phyloP scores from a whole-genome alignment of 2,329 filamentous ascomycete genomes.

The Cryphonectria nitschkei region DNA sequence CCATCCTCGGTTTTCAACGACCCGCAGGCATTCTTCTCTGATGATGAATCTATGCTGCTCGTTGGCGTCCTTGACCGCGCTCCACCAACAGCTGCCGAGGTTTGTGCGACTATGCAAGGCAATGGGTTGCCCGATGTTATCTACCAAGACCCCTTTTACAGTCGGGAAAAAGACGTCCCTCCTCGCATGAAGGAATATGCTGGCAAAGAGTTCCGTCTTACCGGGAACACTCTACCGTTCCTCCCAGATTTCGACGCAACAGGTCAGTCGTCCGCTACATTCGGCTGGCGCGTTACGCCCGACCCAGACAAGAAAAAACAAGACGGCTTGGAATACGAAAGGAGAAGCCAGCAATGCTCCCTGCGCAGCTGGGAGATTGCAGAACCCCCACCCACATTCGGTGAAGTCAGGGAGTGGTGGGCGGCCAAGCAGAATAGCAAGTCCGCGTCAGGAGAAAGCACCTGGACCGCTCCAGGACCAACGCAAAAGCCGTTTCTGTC shows the following conservation, averaged over 20 bases:
- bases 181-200: constrained; percentile 79
- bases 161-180: constrained; percentile 81
- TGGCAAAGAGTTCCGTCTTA: constrained; percentile 80
- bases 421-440: constrained; percentile 40
- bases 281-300: constrained; percentile 54
- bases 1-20: not conserved
- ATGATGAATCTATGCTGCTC: not conserved
- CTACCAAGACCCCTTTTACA: constrained; percentile 86
- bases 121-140: constrained; percentile 67
- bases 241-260: constrained; percentile 76
- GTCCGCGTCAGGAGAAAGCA: constrained; percentile 27
- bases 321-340: constrained; percentile 54
- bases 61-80: constrained; percentile 39
- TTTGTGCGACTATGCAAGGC: constrained; percentile 61
- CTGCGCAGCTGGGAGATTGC: constrained; percentile 78
- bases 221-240: constrained; percentile 75
- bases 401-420: constrained; percentile 74
- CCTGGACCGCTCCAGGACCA: constrained; percentile 29
- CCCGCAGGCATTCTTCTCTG: not conserved
- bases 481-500: constrained; percentile 58
- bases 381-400: constrained; percentile 67
- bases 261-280: constrained; percentile 58
- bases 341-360: constrained; percentile 60
- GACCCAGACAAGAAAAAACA: constrained; percentile 51
- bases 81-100: constrained; percentile 44